phyloP scores from a whole-genome alignment of 306 rosid genomes.

The Cucumis hystrix region DNA sequence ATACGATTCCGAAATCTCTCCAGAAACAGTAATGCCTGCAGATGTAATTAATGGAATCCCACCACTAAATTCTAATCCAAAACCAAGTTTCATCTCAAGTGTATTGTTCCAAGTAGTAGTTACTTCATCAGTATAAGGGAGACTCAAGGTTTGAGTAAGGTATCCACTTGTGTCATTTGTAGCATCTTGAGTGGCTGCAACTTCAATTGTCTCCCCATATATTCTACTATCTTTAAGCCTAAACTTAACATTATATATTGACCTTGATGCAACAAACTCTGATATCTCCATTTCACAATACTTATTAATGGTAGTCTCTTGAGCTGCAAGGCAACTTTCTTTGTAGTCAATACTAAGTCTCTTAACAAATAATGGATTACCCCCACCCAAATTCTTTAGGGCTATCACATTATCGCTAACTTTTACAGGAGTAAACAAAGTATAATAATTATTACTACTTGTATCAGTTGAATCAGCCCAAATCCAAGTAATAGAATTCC shows the following conservation, averaged over 20 bases:
- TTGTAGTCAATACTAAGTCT: not conserved
- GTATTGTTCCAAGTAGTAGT: not conserved
- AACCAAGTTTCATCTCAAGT: not conserved
- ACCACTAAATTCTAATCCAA: not conserved
- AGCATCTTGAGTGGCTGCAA: not conserved
- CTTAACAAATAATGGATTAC: not conserved
- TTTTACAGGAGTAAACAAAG: not conserved
- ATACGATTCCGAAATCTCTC: not conserved
- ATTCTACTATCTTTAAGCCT: too few species aligned
- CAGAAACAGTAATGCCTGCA: not conserved
- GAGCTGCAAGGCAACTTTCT: not conserved
- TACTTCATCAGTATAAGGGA: not conserved
- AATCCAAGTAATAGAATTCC: not conserved
- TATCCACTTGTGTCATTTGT: not conserved
- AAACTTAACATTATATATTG: too few species aligned
- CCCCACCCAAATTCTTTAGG: not conserved
- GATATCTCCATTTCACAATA: too few species aligned
- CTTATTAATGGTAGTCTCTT: too few species aligned
- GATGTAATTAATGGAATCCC: not conserved
- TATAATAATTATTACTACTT: not conserved
- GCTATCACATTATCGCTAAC: not conserved
- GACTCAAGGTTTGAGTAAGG: not conserved
- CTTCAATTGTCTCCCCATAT: too few species aligned
- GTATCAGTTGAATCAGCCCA: not conserved
- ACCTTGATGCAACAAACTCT: too few species aligned